Conservation (phyloP, 2,329 filamentous ascomycete species). For the Delphinella strobiligena region DNA sequence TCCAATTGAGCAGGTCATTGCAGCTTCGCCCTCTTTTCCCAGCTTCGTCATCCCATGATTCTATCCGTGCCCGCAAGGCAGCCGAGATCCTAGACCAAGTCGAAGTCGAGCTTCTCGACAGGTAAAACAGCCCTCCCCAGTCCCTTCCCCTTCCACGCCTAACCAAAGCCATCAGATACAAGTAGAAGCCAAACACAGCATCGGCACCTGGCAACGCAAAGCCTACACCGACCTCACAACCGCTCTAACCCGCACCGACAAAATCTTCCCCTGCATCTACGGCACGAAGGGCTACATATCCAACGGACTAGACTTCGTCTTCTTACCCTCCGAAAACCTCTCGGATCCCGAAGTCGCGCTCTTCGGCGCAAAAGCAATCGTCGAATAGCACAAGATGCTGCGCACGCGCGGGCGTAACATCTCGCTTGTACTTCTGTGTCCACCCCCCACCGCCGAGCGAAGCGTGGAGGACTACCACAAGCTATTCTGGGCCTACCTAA, state of each 20-base stretch:
- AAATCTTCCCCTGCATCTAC: neutral
- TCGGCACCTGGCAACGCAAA: neutral
- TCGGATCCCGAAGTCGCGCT: neutral
- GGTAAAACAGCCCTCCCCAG: neutral
- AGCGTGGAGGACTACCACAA: neutral
- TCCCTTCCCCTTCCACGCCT: too few relatives aligned
- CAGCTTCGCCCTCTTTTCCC: too few relatives aligned
- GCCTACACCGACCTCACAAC: neutral
- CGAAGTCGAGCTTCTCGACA: neutral
- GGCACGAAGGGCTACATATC: neutral
- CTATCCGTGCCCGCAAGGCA: neutral
- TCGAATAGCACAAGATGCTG: neutral
- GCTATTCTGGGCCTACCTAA: neutral
- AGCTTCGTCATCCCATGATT: too few relatives aligned
- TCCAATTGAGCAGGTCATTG: too few relatives aligned
- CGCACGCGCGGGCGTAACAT: neutral
- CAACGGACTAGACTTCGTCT: neutral
- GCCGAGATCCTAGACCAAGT: neutral
- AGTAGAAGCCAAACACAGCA: neutral
- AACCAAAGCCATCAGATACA: neutral
- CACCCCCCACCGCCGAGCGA: neutral
- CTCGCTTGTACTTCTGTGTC: neutral
- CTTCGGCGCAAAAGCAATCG: neutral
- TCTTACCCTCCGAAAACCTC: neutral
- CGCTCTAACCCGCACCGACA: neutral